A percentile compares a stretch with the other conserved stretches of the same genome.
Conservation (phyloP, 1,284 basidiomycete species). For the Trichosporon sp. region DNA sequence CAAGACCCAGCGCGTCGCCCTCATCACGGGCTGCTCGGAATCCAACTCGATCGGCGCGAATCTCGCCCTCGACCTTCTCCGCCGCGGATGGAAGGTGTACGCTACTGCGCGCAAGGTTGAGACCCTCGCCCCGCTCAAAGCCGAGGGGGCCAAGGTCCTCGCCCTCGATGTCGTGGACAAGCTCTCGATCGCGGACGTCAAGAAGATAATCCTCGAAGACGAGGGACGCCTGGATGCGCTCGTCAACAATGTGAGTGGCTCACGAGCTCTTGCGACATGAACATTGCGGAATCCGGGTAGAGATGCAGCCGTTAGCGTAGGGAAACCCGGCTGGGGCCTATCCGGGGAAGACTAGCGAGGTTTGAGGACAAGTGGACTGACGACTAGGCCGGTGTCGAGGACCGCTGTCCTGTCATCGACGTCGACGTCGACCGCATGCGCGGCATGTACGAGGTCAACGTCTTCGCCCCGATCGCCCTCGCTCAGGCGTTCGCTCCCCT, state of each 20-base stretch:
- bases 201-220: not conserved
- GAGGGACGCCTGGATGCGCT: slow-evolving; percentile 31
- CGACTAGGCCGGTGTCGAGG: slow-evolving; percentile 13
- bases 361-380: not conserved
- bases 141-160: slow-evolving; percentile 20
- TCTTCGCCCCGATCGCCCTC: slow-evolving; percentile 32
- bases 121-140: slow-evolving; percentile 22
- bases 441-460: slow-evolving; percentile 36
- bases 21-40: slow-evolving; percentile 34
- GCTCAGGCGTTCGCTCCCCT: slow-evolving; percentile 33
- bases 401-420: slow-evolving; percentile 21
- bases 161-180: slow-evolving; percentile 28
- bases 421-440: slow-evolving; percentile 20
- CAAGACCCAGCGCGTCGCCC: slow-evolving; percentile 25
- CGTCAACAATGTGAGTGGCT: slow-evolving; percentile 32
- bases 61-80: slow-evolving; percentile 26
- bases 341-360: too few relatives aligned
- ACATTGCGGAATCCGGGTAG: not conserved
- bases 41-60: slow-evolving; percentile 24
- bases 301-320: not conserved
- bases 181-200: slow-evolving; percentile 25
- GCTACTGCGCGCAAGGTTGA: slow-evolving; percentile 29
- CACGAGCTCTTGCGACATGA: not conserved
- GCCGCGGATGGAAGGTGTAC: slow-evolving; percentile 28
- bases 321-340: not conserved